phyloP scores from a whole-genome alignment of 495 filamentous ascomycete species.

The Bathelium albidoporum region DNA sequence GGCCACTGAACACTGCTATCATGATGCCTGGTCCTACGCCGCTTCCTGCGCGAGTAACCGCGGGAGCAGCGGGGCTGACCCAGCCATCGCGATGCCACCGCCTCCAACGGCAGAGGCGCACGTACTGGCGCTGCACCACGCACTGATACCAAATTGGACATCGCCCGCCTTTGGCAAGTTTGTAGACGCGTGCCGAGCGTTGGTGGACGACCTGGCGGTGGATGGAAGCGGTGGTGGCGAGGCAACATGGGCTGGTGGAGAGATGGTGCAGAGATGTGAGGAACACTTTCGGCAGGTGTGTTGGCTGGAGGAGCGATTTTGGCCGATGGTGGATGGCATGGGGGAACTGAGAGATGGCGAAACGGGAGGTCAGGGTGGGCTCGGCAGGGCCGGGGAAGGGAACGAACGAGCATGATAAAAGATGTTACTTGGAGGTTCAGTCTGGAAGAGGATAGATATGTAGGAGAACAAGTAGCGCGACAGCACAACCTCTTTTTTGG shows the following conservation, averaged over 20 bases:
- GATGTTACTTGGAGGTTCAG: no score
- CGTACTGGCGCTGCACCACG: constrained; percentile 33
- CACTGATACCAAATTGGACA: constrained; percentile 37
- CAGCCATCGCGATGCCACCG: constrained; percentile 14
- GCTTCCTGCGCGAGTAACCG: constrained; percentile 22
- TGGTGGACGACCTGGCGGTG: constrained; percentile 35
- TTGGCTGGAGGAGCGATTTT: constrained; percentile 32
- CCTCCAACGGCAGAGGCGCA: constrained; percentile 17
- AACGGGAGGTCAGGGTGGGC: neutral
- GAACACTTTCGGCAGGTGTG: constrained; percentile 30
- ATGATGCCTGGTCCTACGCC: constrained; percentile 32
- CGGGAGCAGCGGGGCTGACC: no score
- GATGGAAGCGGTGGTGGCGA: constrained; percentile 20
- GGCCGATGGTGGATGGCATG: constrained; percentile 36
- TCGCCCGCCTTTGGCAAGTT: constrained; percentile 32
- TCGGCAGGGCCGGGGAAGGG: neutral
- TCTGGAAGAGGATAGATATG: no score
- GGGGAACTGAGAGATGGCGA: constrained; percentile 23
- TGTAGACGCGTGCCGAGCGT: constrained; percentile 29
- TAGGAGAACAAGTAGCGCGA: no score
- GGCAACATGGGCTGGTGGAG: constrained; percentile 30
- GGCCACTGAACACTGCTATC: constrained; percentile 53
- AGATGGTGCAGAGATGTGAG: constrained; percentile 30
- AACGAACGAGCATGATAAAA: neutral
- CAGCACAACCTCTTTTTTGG: no score